Conservation (phyloP, 2,329 filamentous ascomycete genomes). For the Sarocladium kiliense region DNA sequence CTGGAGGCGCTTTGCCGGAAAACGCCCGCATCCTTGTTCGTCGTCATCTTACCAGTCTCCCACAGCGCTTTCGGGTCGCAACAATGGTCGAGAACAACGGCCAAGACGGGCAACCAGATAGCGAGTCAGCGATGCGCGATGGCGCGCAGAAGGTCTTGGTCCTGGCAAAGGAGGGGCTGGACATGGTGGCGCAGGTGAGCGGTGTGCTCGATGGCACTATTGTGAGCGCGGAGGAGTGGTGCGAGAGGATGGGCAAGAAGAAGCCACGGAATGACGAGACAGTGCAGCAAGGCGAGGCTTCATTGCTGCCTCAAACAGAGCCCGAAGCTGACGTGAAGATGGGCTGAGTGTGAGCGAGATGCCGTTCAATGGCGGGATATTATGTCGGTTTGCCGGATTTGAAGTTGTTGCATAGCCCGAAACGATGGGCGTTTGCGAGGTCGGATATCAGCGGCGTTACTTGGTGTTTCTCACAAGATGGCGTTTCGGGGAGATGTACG, state of each 20-base stretch:
- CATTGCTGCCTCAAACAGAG: constrained; percentile 20
- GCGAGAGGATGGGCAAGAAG: constrained; percentile 62
- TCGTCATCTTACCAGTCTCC: constrained; percentile 76
- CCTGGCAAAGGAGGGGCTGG: constrained; percentile 82
- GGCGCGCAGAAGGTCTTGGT: constrained; percentile 74
- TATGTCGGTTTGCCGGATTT: neutral
- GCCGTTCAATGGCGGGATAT: neutral
- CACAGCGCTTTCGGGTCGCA: constrained; percentile 74
- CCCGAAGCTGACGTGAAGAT: constrained; percentile 22
- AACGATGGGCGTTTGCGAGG: neutral
- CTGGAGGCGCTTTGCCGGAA: constrained; percentile 84
- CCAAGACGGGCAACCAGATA: constrained; percentile 19
- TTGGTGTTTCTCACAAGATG: neutral
- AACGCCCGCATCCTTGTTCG: constrained; percentile 82
- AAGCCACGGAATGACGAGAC: neutral
- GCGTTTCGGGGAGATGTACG: neutral
- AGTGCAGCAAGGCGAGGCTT: constrained; percentile 18
- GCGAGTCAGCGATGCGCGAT: constrained; percentile 36
- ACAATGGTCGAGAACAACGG: constrained; percentile 38
- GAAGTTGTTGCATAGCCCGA: neutral
- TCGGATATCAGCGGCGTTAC: neutral
- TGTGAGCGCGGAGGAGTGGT: constrained; percentile 87
- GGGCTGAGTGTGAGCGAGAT: constrained; percentile 10
- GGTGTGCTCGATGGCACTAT: constrained; percentile 85
- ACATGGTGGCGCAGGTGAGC: constrained; percentile 91